phyloP scores from a whole-genome alignment of 2,329 filamentous ascomycete genomes.

The Didymellaceae sp. region DNA sequence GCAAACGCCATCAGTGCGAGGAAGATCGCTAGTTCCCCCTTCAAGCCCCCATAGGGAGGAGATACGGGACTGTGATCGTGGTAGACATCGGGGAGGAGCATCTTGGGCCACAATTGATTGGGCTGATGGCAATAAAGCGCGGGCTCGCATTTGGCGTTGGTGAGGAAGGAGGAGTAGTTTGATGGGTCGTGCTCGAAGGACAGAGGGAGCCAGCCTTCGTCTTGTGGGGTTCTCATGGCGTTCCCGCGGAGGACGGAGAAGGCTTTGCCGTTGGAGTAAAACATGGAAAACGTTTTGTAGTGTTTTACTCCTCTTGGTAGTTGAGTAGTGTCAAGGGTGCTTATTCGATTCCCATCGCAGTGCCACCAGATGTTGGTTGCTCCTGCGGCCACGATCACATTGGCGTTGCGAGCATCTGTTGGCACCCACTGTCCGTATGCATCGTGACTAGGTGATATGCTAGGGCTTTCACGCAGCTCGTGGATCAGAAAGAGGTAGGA shows the following conservation, averaged over 20 bases:
- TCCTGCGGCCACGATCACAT: neutral
- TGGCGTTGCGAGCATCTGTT: slow-evolving; percentile 7
- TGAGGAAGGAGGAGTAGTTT: slow-evolving; percentile 32
- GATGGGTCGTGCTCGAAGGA: slow-evolving; percentile 27
- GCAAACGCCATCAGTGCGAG: slow-evolving; percentile 41
- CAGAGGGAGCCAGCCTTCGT: slow-evolving; percentile 28
- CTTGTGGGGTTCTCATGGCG: slow-evolving; percentile 16
- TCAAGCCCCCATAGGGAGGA: slow-evolving; percentile 26
- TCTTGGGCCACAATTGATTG: slow-evolving; percentile 24
- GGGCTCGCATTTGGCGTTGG: slow-evolving; percentile 20
- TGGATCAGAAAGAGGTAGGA: slow-evolving; percentile 33
- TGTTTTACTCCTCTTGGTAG: neutral
- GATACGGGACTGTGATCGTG: slow-evolving; percentile 17
- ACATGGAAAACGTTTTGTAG: slow-evolving; percentile 29
- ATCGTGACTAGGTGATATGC: neutral
- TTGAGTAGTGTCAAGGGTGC: neutral
- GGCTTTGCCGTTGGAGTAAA: slow-evolving; percentile 27
- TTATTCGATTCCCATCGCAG: neutral
- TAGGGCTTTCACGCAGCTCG: slow-evolving; percentile 27
- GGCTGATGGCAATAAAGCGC: slow-evolving; percentile 19
- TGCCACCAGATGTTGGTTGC: neutral
- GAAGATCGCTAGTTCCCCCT: slow-evolving; percentile 44
- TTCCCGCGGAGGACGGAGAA: slow-evolving; percentile 29
- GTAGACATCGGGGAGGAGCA: slow-evolving; percentile 38
- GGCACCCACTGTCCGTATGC: slow-evolving; percentile 25